Evolutionary conservation across 1,284 basidiomycete genomes (phyloP), one percentile per base, ranked within the genome.

Genomic region (Leccinum pachyderme): DNA sequence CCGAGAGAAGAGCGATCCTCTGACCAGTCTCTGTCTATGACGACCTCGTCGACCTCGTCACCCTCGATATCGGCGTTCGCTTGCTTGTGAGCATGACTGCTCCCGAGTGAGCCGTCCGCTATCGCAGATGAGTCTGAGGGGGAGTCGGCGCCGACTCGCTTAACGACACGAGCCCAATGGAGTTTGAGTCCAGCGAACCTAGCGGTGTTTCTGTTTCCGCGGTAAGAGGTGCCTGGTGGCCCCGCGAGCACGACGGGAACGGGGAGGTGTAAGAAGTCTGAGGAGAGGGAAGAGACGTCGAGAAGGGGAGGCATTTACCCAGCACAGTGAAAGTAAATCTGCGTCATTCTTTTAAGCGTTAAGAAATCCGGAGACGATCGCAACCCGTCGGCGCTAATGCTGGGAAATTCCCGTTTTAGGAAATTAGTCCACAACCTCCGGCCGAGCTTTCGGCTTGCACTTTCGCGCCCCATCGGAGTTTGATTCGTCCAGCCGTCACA

Each of bases 21-120:
- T 5, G 77, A 73, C 86, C 86, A 89, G 35, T 77, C 71, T 47
- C 86, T 79, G 69, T 89, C 87, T 15, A 89, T 85, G n/a, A 89
- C 81, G 15, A 88, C 80, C 70, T 85, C 79, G 66, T 90, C 79
- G 2, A 89, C 81, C 49, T 75, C 69, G 29, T 67, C 71, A 11
- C 59, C 70, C 56, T 63, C 72, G 29, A 65, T 63, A 29, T 64
- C 70, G 27, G 65, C 72, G 2, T 59, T 60, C 24, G 56, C 63
- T 52, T 66, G 57, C 45, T 56, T 67, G 25, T 27, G 65, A 13
- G 57, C 63, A 24, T 66, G 73, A 53, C 66, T 75, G 59, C 73
- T 73, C 52, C 77, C 80, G 6, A 69, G 70, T 12, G 72, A 70
- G 57, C 77, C 81, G 47, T 72, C 69, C 39, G 74, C 66, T 24